Evolutionary conservation across 495 filamentous ascomycete genomes (phyloP), one percentile per base, ranked within the genome.

Genomic region (Polyplosphaeria fusca): DNA sequence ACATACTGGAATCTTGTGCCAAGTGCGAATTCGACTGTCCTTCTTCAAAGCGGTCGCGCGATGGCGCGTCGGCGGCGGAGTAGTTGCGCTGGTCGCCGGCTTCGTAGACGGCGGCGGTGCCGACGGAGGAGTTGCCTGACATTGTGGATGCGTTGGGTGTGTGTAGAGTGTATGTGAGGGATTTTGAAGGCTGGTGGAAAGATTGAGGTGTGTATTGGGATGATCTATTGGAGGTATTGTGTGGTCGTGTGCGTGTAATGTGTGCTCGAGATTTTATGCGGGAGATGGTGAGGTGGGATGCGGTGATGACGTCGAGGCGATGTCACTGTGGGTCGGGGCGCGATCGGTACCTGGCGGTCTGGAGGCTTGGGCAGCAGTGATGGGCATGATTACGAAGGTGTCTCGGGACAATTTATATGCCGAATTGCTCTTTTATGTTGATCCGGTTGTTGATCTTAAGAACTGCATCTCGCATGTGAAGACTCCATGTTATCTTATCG

Each of bases 1-100:
- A 16, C 74, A 25, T 74, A 88, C 86, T 92, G 16, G 88, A 84
- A 62, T 92, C 88, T 50, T 82, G 79, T 30, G 80, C 76, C 26
- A 76, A 72, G 68, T 94, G 87, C 61, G 83, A 84, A 56, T 84
- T 70, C 16, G 73, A 62, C 63, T 80, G 68, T 24, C 87, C 88
- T 71, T 91, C 86, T 42, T 87, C 71, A 73, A 79, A 91, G 41
- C 83, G 73, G 38, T 78, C 70, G 2, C 68, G 70, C 20, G 80
- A 69, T 28, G 78, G 68, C 39, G 77, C 60, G 60, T 85, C 86
- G 12, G 79, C 76, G 57, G 77, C 55, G 55, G 83, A 81, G 25
- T 65, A 64, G 68, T 82, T 91, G 61, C 80, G 78, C 76, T 73
- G 87, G 70, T 92, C 88, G 51, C 83, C 84, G 28, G 75, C 80